Conservation (phyloP, 2,329 filamentous ascomycete genomes). For the Monosporascus ibericus region DNA sequence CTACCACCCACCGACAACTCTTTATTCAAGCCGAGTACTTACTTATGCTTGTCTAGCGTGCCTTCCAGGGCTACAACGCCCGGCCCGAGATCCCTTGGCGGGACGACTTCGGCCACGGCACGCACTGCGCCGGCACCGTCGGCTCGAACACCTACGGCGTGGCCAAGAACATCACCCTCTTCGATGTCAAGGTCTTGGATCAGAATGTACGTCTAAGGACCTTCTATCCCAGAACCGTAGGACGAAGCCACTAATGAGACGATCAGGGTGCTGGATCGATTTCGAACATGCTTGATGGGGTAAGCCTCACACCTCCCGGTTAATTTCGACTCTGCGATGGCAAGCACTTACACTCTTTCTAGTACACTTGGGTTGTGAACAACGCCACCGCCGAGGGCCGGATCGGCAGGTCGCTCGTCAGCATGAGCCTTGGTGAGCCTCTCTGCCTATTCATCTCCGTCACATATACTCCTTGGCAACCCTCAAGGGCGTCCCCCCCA, state of each 20-base stretch:
- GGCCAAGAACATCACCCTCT: slow-evolving; percentile 15
- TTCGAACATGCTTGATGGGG: background rate
- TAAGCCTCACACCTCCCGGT: too few species aligned
- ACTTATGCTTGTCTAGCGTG: background rate
- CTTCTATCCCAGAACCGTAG: slow-evolving; percentile 6
- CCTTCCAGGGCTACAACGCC: slow-evolving; percentile 8
- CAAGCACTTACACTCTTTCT: too few species aligned
- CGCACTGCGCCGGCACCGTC: slow-evolving; percentile 22
- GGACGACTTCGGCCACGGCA: slow-evolving; percentile 30
- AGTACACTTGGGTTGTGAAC: background rate
- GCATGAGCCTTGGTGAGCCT: background rate
- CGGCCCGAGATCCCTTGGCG: slow-evolving; percentile 7
- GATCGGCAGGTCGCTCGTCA: background rate
- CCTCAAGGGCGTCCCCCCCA: too few species aligned
- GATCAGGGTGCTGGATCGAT: background rate
- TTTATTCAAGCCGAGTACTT: background rate
- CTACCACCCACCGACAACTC: too few species aligned
- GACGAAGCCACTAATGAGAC: slow-evolving; percentile 7
- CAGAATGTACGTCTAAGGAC: slow-evolving; percentile 8
- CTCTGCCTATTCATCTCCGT: background rate
- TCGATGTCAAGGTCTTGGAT: slow-evolving; percentile 13
- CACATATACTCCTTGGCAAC: too few species aligned
- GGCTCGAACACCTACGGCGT: slow-evolving; percentile 14
- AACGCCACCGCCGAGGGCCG: background rate
- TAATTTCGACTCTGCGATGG: too few species aligned